Evolutionary conservation across 176 grass and related monocot genomes (phyloP), one percentile per base, ranked within the genome.

Genomic region (Bromus sterilis): DNA sequence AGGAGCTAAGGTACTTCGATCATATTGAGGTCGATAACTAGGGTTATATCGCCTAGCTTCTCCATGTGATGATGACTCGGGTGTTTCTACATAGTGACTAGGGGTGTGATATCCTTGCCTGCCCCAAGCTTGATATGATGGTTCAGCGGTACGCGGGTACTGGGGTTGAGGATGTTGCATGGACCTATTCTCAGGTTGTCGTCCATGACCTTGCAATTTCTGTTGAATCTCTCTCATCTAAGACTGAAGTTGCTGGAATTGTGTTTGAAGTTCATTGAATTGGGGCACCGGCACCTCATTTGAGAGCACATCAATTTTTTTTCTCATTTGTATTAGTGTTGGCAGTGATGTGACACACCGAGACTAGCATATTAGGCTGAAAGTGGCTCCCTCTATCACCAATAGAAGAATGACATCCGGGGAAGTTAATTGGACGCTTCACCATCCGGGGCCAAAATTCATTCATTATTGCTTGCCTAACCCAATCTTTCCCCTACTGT

Each of bases 331-430:
- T 0, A 3, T 12, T 29, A 12, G 1, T 29, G 0, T 21, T 30
- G 1, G 18, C 16, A 0, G 46, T 55, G 4, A 9, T 32, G 8
- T 74, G 44, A 13, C 4, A 55, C 0, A 6, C 28, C 6, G 49
- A 56, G 0, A 75, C 46, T 33, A 75, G 0, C 20, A 7, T 11
- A 0, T 3, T 4, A 1, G 72, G 20, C 0, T 2, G 1, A 3
- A 36, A 0, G 3, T 56, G 2, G 0, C 14, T 13, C 8, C 2
- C 7, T 10, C 20, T 3, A 14, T 20, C 7, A 0, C 5, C 3
- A 4, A 11, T 5, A 37, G 36, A 37, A 7, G 36, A 2, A 0
- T 4, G 2, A 18, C 29, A 11, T 4, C 46, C 18, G n/a, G 16
- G 43, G 4, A 74, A 74, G n/a, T 56, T 56, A n/a, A 24, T 10